Evolutionary conservation across 768 basidiomycete species (phyloP), one percentile per base, ranked within the genome.

Genomic region (Glaciozyma antarctica): DNA sequence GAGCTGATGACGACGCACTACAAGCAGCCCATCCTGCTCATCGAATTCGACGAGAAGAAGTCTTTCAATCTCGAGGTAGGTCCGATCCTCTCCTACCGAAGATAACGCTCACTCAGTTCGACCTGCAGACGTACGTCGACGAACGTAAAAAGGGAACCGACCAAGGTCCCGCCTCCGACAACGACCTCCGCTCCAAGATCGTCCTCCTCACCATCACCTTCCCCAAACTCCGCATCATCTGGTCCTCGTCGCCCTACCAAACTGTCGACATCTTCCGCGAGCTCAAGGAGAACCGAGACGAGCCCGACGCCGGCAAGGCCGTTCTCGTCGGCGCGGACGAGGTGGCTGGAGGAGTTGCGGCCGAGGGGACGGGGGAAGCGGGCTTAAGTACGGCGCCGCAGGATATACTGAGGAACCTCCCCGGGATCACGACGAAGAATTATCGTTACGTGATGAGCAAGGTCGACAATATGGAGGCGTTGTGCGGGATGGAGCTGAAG

Each of bases 1-100:
- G 94, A 98, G 77, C 75, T 90, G 26, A 97, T 99, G 94, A 91
- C 88, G 0, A 86, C 86, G 21, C 88, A 97, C 75, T 98, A 99
- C 79, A 95, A 91, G 77, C 85, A 87, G 24, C 93, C 94, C 0
- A 81, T 99, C 60, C 79, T 99, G 21, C 80, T 98, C 15, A 95
- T 98, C 72, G 93, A 99, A 75, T 98, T 98, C 68, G 94, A 98
- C 75, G 91, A 98, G 78, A 88, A 95, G 76, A 97, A 94, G 72
- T 85, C 90, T 0, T 95, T 97, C 76, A 87, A 88, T 0, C 81
- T 98, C 16, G 88, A 92, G 77, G 92, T 88, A 65, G 60, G 80
- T 75, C 19, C 24, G 21, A 24, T 1, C 24, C 24, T 7, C 1
- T 8, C 45, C 34, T 28, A 32, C 38, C 17, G 17, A 41, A 48